Evolutionary conservation across 2,329 filamentous ascomycete genomes (phyloP), one percentile per base, ranked within the genome.

Genomic region (Triangularia verruculosa): DNA sequence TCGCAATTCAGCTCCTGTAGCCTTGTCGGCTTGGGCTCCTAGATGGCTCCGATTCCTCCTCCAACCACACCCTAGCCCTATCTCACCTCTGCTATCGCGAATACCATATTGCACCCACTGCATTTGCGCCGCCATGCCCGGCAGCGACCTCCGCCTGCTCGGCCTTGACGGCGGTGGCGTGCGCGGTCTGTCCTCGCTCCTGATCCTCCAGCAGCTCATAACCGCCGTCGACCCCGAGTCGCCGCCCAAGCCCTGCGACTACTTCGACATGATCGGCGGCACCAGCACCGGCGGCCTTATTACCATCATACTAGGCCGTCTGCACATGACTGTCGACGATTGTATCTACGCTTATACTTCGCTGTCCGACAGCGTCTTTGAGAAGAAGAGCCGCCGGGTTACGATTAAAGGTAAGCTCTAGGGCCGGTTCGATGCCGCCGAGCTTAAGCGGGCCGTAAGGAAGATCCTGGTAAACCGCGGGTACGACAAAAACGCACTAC

Each of bases 331-430:
- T 28, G 68, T 79, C 57, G 70, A 75, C 25, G 74, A 79, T 20
- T 78, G 76, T 64, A 78, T 79, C 51, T 61, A 73, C n/a, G 73
- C 73, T 1, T 80, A 80, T 64, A 64, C 53, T 11, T 39, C 34
- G 47, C 60, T 70, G n/a, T 65, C 65, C 7, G 59, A 62, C 27
- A 62, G 61, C 32, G 65, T 70, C 11, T 70, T 71, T 56, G 53
- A 66, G 43, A 70, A 71, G 55, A 66, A 64, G n/a, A 61, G 53
- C 53, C 61, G 67, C 53, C 59, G 67, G 8, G 22, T 70, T 22
- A 67, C 52, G 47, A 52, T 68, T 24, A 68, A 56, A 27, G 69
- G 69, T 47, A 62, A 69, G 34, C 20, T 68, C 4, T 64, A 70
- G 60, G 70, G 64, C 22, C 51, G 66, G 22, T 70, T 70, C 34